Percentiles rank a stretch among this genome's conserved stretches.
Evolutionary conservation across 2,329 filamentous ascomycete species (phyloP).

Genomic region (Botryotinia narcissicola): DNA sequence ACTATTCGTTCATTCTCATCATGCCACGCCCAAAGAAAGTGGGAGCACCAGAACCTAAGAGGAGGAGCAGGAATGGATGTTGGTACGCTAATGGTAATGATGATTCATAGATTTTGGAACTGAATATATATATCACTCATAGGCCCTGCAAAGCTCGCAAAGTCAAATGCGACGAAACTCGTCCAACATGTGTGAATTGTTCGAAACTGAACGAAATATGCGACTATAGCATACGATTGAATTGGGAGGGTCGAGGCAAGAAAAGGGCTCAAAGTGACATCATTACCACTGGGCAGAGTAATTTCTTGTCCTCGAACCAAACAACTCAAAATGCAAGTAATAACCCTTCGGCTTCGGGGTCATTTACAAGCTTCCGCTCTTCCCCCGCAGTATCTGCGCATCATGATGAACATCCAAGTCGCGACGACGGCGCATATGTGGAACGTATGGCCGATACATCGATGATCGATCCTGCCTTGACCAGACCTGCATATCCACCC

Average conservation of each 20-base stretch:
- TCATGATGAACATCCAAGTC: neutral
- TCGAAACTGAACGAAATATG: constrained; percentile 68
- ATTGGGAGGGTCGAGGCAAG: constrained; percentile 73
- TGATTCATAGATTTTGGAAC: constrained; percentile 17
- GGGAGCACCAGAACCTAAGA: constrained; percentile 63
- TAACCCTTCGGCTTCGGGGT: neutral
- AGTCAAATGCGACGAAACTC: constrained; percentile 78
- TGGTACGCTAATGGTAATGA: constrained; percentile 49
- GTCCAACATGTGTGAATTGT: constrained; percentile 71
- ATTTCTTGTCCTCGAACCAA: constrained; percentile 22
- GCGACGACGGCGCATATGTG: neutral
- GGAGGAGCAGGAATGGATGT: constrained; percentile 65
- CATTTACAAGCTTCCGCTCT: neutral
- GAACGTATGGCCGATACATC: constrained; percentile 4
- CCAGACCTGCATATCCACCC: constrained; percentile 12
- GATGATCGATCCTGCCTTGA: constrained; percentile 29
- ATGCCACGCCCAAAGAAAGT: constrained; percentile 68
- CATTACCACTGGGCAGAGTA: constrained; percentile 20
- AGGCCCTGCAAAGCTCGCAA: constrained; percentile 80
- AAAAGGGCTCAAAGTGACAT: constrained; percentile 46
- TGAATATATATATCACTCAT: constrained; percentile 12
- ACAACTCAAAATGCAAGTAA: neutral
- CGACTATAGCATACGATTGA: constrained; percentile 78
- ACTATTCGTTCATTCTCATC: constrained; percentile 15
- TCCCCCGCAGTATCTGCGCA: neutral